phyloP scores from a whole-genome alignment of 352 stramenopile species.

The Globisporangium alternatum region DNA sequence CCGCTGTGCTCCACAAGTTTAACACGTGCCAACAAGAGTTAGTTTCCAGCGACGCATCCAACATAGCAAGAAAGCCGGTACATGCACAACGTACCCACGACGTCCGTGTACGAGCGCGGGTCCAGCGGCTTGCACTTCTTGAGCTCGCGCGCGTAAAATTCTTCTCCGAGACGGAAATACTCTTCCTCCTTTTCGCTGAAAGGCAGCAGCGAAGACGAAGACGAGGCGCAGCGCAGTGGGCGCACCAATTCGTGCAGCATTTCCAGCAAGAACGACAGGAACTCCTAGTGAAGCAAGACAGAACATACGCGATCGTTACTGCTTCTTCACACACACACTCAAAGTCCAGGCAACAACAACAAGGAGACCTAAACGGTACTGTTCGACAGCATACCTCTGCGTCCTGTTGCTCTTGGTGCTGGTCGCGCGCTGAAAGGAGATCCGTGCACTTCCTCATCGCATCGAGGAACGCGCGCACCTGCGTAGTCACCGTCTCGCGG shows the following conservation, averaged over 20 bases:
- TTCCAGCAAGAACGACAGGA: conserved; percentile 70
- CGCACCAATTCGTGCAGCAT: conserved; percentile 57
- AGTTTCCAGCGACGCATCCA: not conserved
- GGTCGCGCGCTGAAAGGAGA: conserved; percentile 32
- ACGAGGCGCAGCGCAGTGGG: conserved; percentile 6
- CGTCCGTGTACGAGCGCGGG: conserved; percentile 52
- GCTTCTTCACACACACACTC: not conserved
- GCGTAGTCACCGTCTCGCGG: conserved; percentile 14
- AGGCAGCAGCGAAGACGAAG: not conserved
- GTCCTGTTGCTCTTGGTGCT: conserved; percentile 73
- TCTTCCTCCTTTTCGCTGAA: conserved; percentile 8
- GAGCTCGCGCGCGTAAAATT: conserved; percentile 22
- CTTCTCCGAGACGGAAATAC: conserved; percentile 26
- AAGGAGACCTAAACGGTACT: not conserved
- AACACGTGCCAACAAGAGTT: not conserved
- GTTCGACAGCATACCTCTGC: conserved; percentile 33
- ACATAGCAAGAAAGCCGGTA: not conserved
- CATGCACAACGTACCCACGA: conserved; percentile 44
- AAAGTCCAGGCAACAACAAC: not conserved
- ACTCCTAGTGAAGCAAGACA: conserved; percentile 32
- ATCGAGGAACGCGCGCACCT: conserved; percentile 27
- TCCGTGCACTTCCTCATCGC: conserved; percentile 46
- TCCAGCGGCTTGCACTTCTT: conserved; percentile 30
- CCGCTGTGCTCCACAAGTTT: conserved; percentile 25
- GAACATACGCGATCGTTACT: not conserved